Evolutionary conservation across 2,329 filamentous ascomycete genomes (phyloP).

Genomic region (Fusarium irregulare): DNA sequence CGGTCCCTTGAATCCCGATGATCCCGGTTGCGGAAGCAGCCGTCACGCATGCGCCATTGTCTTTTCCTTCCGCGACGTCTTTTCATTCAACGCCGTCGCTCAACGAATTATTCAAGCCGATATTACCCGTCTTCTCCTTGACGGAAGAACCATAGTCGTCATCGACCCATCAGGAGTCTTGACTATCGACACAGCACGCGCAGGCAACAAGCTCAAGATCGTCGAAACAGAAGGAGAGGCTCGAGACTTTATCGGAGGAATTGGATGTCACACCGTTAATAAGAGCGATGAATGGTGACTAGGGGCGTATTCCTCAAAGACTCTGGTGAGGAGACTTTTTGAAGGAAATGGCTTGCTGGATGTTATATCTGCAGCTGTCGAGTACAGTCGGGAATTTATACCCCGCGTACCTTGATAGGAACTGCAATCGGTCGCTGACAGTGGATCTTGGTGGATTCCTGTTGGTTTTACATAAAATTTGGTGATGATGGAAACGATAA

Average conservation of each 20-base stretch:
- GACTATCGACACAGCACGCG: slow-evolving; percentile 26
- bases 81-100: slow-evolving; percentile 48
- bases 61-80: slow-evolving; percentile 50
- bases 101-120: slow-evolving; percentile 47
- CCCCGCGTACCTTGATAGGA: neutral
- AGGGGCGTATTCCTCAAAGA: slow-evolving; percentile 9
- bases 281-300: slow-evolving; percentile 42
- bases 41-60: slow-evolving; percentile 47
- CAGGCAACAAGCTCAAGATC: slow-evolving; percentile 28
- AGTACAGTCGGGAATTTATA: neutral
- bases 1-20: slow-evolving; percentile 31
- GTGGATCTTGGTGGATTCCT: neutral
- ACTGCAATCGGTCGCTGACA: neutral
- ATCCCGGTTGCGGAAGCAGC: slow-evolving; percentile 45
- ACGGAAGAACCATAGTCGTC: slow-evolving; percentile 46
- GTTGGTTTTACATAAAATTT: neutral
- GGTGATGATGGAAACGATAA: neutral
- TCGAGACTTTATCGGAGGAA: slow-evolving; percentile 46
- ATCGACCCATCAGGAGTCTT: slow-evolving; percentile 48
- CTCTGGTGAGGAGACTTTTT: slow-evolving; percentile 6
- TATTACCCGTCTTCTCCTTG: slow-evolving; percentile 41
- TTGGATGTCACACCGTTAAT: slow-evolving; percentile 45
- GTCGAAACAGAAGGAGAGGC: slow-evolving; percentile 46
- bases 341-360: slow-evolving; percentile 4
- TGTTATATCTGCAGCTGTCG: slow-evolving; percentile 1